Conservation (phyloP, 495 filamentous ascomycete genomes). For the Hypoxylon lienhwacheense region DNA sequence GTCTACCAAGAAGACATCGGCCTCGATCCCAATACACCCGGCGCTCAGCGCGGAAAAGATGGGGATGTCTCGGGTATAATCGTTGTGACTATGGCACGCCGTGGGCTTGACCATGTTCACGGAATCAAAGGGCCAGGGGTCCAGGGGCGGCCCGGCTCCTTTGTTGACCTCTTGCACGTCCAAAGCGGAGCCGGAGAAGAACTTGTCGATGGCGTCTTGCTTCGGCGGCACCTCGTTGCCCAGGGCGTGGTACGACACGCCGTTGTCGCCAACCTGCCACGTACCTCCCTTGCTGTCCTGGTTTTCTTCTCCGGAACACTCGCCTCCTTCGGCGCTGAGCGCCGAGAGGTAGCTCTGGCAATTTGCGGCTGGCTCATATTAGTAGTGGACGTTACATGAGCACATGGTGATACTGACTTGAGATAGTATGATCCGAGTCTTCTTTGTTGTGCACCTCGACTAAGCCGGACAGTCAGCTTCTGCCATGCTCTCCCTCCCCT, state of each 20-base stretch:
- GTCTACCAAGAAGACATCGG: slow-evolving; percentile 36
- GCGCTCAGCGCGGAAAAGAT: slow-evolving; percentile 34
- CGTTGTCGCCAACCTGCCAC: slow-evolving; percentile 36
- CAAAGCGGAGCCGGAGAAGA: slow-evolving; percentile 30
- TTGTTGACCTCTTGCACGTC: slow-evolving; percentile 33
- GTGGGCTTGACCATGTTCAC: slow-evolving; percentile 34
- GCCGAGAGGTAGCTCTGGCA: slow-evolving; percentile 34
- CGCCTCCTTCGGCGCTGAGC: slow-evolving; percentile 25
- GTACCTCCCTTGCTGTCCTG: slow-evolving; percentile 40
- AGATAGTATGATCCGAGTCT: slow-evolving; percentile 32
- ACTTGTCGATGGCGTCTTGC: slow-evolving; percentile 37
- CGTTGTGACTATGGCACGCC: slow-evolving; percentile 40
- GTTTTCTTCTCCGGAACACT: slow-evolving; percentile 35
- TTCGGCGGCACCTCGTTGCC: slow-evolving; percentile 34
- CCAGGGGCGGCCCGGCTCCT: slow-evolving; percentile 30
- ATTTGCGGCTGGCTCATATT: slow-evolving; percentile 21
- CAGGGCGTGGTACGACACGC: slow-evolving; percentile 36
- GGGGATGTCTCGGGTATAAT: slow-evolving; percentile 37
- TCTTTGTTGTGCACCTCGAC: slow-evolving; percentile 41
- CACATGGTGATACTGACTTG: slow-evolving; percentile 22
- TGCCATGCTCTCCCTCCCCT: not conserved
- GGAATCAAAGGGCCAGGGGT: slow-evolving; percentile 40
- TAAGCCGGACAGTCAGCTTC: slow-evolving; percentile 9
- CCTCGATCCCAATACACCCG: slow-evolving; percentile 41
- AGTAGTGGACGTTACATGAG: not conserved